Evolutionary conservation across 2,329 filamentous ascomycete genomes (phyloP), one percentile per base, ranked within the genome.

Genomic region (Fusarium robinianum): DNA sequence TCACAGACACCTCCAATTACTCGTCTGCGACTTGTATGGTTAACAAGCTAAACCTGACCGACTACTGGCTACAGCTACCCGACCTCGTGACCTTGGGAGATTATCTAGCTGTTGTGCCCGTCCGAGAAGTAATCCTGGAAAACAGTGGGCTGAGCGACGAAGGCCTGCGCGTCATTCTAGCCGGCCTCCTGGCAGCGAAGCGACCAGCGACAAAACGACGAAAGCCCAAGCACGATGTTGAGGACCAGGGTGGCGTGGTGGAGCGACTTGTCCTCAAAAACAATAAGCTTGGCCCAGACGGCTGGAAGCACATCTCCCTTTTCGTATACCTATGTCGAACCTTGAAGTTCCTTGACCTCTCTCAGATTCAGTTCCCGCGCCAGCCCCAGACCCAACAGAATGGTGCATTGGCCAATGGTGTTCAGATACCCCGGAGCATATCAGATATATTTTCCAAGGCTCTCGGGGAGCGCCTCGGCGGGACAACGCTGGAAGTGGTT

Each of bases 261-360:
- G 90, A 96, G 70, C 87, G 90, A 50, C 72, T 99, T 6, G 87
- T 89, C 2, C 70, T 99, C 27, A 96, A 95, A 70, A 90, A 95
- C 69, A 97, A 97, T 64, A 92, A 90, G 61, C 85, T 97, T 47
- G 87, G 89, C 0, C 75, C 78, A 1, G 87, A 95, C 52, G 94
- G 92, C 11, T 99, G 94, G 94, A 90, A 86, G 60, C 84, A 97
- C 63, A 84, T 97, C 44, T 87, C 86, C 26, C 74, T 96, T 6
- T 99, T 97, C 64, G 77, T 96, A 38, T 89, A 96, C 68, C 85
- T 96, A 74, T 96, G 89, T 58, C 85, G 84, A 50, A 90, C 90
- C 1, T 75, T 99, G 42, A 91, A 90, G 66, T 86, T 81, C 5
- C 79, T 97, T 16, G 94, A 99, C 65, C 67, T 97, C 18, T 95